A percentile compares a stretch with the other conserved stretches of the same genome.
phyloP scores from a whole-genome alignment of 2,329 filamentous ascomycete genomes.

The Calonectria pseudoreteaudii region DNA sequence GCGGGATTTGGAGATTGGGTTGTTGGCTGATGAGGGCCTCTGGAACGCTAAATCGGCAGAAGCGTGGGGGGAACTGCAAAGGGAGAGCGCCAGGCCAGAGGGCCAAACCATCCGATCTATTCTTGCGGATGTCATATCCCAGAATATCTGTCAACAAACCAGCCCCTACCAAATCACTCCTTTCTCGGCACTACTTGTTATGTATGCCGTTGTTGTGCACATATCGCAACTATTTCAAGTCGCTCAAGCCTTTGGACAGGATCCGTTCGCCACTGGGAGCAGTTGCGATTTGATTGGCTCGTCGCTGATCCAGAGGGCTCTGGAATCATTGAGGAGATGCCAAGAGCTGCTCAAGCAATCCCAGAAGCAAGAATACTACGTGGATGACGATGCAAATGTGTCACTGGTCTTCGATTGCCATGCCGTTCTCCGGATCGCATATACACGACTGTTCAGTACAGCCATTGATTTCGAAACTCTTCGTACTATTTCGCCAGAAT shows the following conservation, averaged over 20 bases:
- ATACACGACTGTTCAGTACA: neutral
- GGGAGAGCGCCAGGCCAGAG: neutral
- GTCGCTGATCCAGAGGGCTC: neutral
- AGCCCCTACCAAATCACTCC: neutral
- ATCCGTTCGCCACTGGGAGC: neutral
- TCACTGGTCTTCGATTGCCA: neutral
- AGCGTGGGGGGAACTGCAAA: neutral
- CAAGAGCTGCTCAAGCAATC: neutral
- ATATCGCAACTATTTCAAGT: neutral
- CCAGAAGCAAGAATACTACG: neutral
- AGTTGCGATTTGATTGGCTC: neutral
- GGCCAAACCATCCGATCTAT: neutral
- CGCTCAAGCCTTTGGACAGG: neutral
- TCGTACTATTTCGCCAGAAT: neutral
- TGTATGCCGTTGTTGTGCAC: neutral
- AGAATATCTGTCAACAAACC: neutral
- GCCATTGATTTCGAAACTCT: neutral
- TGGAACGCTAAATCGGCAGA: neutral
- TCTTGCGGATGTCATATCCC: neutral
- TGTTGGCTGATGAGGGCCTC: neutral
- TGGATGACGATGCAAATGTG: neutral
- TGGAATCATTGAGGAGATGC: neutral
- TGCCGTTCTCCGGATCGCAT: neutral
- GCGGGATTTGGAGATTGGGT: neutral
- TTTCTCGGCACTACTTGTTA: neutral